phyloP scores from a whole-genome alignment of 768 basidiomycete genomes.

The Strobilomyces confusus region DNA sequence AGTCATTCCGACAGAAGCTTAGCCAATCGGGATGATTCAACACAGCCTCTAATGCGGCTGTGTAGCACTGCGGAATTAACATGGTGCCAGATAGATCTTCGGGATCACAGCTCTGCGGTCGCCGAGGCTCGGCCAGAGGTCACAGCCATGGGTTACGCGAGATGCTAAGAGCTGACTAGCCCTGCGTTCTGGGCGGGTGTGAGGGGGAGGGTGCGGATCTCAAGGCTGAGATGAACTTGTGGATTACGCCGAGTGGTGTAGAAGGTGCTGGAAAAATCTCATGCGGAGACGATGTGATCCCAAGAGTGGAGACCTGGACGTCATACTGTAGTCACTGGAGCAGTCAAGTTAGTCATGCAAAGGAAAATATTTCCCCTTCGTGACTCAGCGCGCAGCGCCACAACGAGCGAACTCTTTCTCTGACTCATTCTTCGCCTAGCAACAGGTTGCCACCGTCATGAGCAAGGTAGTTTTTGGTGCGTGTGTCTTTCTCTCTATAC shows the following conservation, averaged over 20 bases:
- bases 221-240: not conserved
- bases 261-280: constrained; percentile 2
- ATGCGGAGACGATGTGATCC: not conserved
- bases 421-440: not conserved
- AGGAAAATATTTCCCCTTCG: constrained; percentile 1
- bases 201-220: not conserved
- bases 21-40: not conserved
- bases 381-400: constrained; percentile 13
- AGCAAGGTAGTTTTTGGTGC: constrained; percentile 74
- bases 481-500: constrained; percentile 16
- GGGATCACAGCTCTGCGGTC: constrained; percentile 1
- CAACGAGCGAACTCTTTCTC: not conserved
- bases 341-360: not conserved
- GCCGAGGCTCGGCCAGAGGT: not conserved
- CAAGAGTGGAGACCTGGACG: not conserved
- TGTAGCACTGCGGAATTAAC: not conserved
- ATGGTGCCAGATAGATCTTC: not conserved
- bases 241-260: not conserved
- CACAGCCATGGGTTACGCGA: not conserved
- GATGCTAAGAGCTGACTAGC: not conserved
- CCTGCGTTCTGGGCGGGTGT: not conserved
- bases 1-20: not conserved
- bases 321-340: no score
- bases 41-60: constrained; percentile 1
- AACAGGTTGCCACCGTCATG: constrained; percentile 32